Evolutionary conservation across 176 grass and related monocot genomes (phyloP).

Genomic region (Ensete glaucum): DNA sequence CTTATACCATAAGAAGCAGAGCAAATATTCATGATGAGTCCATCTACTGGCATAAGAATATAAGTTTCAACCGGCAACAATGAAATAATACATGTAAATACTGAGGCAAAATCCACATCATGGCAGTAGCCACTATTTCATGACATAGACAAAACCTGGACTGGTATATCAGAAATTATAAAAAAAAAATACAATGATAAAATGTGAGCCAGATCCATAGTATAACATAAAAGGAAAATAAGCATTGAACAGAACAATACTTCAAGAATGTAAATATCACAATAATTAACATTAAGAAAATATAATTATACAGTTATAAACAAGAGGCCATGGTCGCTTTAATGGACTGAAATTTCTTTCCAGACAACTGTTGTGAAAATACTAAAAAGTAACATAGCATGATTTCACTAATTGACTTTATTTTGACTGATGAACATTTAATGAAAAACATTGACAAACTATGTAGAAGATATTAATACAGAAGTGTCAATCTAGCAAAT

Average conservation of each 20-base stretch:
- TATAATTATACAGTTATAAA: no score
- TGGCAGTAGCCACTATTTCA: not conserved
- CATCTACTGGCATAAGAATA: slow-evolving; percentile 19
- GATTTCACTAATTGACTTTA: no score
- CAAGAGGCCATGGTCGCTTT: not conserved
- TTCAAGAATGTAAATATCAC: no score
- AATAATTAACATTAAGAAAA: no score
- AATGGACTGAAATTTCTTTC: not conserved
- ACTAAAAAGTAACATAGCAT: no score
- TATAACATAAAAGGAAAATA: not conserved
- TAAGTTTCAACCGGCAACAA: not conserved
- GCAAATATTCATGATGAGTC: not conserved
- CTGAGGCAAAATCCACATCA: not conserved
- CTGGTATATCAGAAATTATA: not conserved
- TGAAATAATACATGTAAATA: not conserved
- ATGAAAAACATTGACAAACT: no score
- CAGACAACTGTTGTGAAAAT: no score
- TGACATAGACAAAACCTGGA: not conserved
- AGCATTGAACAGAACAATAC: no score
- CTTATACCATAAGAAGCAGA: slow-evolving; percentile 18
- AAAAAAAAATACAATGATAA: not conserved
- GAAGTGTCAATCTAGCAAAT: no score
- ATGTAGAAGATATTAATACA: no score
- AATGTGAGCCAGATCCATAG: not conserved
- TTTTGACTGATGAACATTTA: no score